Evolutionary conservation across 805 yeast genomes (phyloP), one percentile per base, ranked within the genome.

Genomic region (Metschnikowia henanensis): DNA sequence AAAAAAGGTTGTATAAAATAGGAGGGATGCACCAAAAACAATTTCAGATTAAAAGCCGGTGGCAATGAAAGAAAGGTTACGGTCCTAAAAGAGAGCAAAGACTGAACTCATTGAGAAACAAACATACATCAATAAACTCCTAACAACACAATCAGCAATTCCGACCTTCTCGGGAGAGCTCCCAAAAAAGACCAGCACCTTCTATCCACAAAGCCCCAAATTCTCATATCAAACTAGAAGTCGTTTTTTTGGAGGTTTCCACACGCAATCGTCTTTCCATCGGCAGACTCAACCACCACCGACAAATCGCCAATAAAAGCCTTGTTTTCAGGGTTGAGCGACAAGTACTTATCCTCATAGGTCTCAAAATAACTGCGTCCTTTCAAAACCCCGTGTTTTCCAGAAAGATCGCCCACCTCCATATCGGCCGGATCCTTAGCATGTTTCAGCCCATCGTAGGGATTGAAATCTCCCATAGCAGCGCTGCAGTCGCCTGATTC

Each of bases 361-460:
- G 60, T 40, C 19, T 59, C 46, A 13, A 54, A 28, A 38, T 49
- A 25, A 12, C 65, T 50, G 12, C 57, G 51, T 30, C 67, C 63
- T 10, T 51, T 38, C 32, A 68, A 56, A 30, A 35, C 37, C 19
- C 75, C 74, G 51, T 67, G 69, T 52, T 62, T 67, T 22, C 72
- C 73, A 10, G 70, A 53, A 45, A 70, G 66, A 49, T 69, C 73
- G 35, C 74, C 71, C 30, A 60, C 60, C 52, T 69, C 70, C 45
- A 49, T 51, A 12, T 48, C 58, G 10, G 59, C 59, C 12, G 51
- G 41, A 19, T 48, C 45, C 20, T 66, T 52, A 16, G 64, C 56
- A 35, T 52, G 58, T n/a, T 44, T 49, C 18, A 47, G 45, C 17
- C 73, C 75, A 41, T 55, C 50, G 58, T 57, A 69, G 15, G 74